phyloP scores from a whole-genome alignment of 2,329 filamentous ascomycete genomes.

The Pleoardoris graminearum region DNA sequence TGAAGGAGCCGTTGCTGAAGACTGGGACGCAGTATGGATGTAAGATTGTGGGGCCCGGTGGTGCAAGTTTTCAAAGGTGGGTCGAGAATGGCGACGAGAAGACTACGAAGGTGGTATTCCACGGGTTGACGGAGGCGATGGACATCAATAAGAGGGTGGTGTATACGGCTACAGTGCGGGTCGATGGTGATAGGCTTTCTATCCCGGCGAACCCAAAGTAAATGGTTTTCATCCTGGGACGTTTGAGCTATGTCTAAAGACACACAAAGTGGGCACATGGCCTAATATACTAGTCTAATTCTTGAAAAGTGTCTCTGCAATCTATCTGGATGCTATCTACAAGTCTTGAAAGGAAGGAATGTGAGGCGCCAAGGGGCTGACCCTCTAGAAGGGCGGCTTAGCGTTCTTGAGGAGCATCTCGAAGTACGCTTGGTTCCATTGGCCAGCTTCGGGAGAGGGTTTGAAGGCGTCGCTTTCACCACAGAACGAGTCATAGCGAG shows the following conservation, averaged over 20 bases:
- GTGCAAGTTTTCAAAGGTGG: slow-evolving; percentile 3
- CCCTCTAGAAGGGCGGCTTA: slow-evolving; percentile 13
- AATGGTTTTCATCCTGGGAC: too few relatives aligned
- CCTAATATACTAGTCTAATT: too few relatives aligned
- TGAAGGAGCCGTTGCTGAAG: slow-evolving; percentile 2
- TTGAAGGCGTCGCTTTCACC: slow-evolving; percentile 26
- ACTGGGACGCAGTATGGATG: slow-evolving; percentile 5
- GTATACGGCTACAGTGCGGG: slow-evolving; percentile 7
- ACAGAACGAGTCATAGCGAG: slow-evolving; percentile 13
- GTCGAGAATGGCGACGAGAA: neutral
- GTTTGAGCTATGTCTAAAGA: too few relatives aligned
- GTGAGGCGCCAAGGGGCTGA: neutral
- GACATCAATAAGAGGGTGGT: neutral
- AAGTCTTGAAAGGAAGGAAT: neutral
- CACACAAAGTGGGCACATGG: too few relatives aligned
- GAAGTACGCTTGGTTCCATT: slow-evolving; percentile 35
- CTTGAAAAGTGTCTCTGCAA: neutral
- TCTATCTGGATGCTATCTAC: slow-evolving; percentile 1
- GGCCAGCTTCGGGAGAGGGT: slow-evolving; percentile 24
- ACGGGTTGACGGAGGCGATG: slow-evolving; percentile 7
- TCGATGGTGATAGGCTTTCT: slow-evolving; percentile 1
- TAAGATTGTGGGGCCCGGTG: slow-evolving; percentile 3
- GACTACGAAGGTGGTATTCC: neutral
- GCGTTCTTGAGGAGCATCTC: slow-evolving; percentile 35
- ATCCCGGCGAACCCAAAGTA: too few relatives aligned